A percentile compares a stretch with the other conserved stretches of the same genome.
phyloP scores from a whole-genome alignment of 768 basidiomycete species.

The Hortiboletus flavorubellus region DNA sequence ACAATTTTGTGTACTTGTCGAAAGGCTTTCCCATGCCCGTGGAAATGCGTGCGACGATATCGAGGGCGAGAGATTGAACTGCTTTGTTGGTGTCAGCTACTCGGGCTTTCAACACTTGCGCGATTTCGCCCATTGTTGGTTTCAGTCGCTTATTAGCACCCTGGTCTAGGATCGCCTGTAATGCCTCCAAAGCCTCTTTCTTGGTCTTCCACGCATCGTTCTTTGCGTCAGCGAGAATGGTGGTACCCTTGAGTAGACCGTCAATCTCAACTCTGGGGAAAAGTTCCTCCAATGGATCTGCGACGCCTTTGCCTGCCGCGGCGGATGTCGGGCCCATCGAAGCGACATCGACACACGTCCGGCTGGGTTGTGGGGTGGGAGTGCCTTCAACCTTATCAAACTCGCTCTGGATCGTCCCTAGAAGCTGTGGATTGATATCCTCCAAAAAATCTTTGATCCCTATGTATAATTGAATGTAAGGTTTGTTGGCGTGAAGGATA shows the following conservation, averaged over 20 bases:
- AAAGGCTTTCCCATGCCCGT: slow-evolving; percentile 95
- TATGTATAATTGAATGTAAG: slow-evolving; percentile 31
- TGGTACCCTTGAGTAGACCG: slow-evolving; percentile 75
- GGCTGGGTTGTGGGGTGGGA: slow-evolving; percentile 71
- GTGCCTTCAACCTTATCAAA: slow-evolving; percentile 90
- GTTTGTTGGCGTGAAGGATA: background rate
- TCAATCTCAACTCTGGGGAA: slow-evolving; percentile 96
- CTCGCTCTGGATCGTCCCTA: slow-evolving; percentile 85
- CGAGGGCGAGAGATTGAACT: slow-evolving; percentile 86
- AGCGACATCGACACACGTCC: slow-evolving; percentile 73
- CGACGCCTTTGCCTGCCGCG: slow-evolving; percentile 36
- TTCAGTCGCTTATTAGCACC: slow-evolving; percentile 92
- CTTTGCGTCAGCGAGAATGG: slow-evolving; percentile 78
- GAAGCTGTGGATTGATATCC: slow-evolving; percentile 90
- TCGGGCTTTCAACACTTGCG: slow-evolving; percentile 80
- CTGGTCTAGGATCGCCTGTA: slow-evolving; percentile 84
- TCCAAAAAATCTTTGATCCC: slow-evolving; percentile 91
- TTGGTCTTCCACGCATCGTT: slow-evolving; percentile 96
- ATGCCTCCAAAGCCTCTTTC: slow-evolving; percentile 87
- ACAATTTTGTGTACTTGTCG: slow-evolving; percentile 81
- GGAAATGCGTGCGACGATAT: slow-evolving; percentile 86
- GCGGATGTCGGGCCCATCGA: slow-evolving; percentile 43
- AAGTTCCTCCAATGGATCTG: slow-evolving; percentile 86
- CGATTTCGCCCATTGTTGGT: slow-evolving; percentile 89
- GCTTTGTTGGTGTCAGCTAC: slow-evolving; percentile 92